phyloP scores from a whole-genome alignment of 2,329 filamentous ascomycete genomes.

The Mycosphaerella sp. region DNA sequence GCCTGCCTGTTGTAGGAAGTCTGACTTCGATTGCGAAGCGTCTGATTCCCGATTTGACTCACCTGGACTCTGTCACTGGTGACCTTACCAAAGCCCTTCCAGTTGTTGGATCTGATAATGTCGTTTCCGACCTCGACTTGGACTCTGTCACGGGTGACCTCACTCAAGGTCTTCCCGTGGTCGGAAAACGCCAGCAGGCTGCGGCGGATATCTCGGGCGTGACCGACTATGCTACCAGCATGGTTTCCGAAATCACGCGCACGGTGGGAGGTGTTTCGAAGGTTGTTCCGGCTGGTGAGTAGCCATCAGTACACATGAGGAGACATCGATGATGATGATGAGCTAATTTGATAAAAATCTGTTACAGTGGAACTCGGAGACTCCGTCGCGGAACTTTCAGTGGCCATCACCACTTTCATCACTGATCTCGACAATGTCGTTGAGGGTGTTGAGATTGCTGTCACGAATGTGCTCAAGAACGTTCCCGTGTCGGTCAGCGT shows the following conservation, averaged over 20 bases:
- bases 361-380: conserved; percentile 9
- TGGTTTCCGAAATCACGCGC: conserved; percentile 14
- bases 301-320: no score
- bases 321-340: no score
- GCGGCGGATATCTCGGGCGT: conserved; percentile 1
- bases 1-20: no score
- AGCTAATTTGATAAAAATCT: neutral
- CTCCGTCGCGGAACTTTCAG: conserved; percentile 7
- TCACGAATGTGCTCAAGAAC: conserved; percentile 13
- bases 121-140: neutral
- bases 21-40: neutral
- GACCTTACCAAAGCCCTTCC: neutral
- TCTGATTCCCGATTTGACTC: neutral
- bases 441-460: conserved; percentile 5
- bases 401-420: conserved; percentile 12
- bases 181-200: conserved; percentile 4
- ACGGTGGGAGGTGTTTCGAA: conserved; percentile 12
- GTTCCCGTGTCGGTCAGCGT: conserved; percentile 8
- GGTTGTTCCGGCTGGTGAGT: conserved; percentile 15
- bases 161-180: neutral
- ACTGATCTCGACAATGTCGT: conserved; percentile 12
- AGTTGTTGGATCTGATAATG: neutral
- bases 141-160: neutral
- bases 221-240: conserved; percentile 6
- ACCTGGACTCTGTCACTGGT: neutral